Evolutionary conservation across 148 eudicot genomes (phyloP).

Genomic region (Chenopodium quinoa): DNA sequence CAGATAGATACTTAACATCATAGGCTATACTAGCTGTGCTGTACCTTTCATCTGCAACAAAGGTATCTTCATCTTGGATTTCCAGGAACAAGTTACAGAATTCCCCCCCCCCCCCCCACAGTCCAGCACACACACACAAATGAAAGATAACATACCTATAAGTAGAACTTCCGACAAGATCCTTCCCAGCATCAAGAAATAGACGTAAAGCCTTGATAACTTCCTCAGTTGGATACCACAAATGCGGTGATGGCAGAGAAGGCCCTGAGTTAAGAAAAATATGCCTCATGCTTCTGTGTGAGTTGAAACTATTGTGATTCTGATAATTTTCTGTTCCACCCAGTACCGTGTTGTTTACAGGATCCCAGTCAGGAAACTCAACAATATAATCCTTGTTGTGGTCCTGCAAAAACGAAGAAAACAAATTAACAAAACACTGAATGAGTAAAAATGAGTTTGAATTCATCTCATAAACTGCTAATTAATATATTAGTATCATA

Average conservation of each 20-base stretch:
- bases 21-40: not conserved
- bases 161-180: conserved; percentile 65
- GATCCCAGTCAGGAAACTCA: conserved; percentile 95
- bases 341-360: conserved; percentile 30
- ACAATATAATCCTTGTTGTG: conserved; percentile 92
- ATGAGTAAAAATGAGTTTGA: not conserved
- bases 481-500: not conserved
- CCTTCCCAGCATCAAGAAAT: conserved; percentile 67
- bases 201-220: conserved; percentile 64
- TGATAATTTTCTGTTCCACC: conserved; percentile 23
- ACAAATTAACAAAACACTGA: not conserved
- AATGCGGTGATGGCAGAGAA: conserved; percentile 69
- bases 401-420: conserved; percentile 47
- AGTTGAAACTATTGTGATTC: conserved; percentile 23
- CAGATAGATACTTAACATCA: not conserved
- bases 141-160: conserved; percentile 51
- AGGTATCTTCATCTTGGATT: not conserved
- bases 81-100: not conserved
- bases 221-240: conserved; percentile 78
- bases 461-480: conserved; percentile 1
- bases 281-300: conserved; percentile 43
- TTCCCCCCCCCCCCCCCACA: no score
- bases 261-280: conserved; percentile 44
- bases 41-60: not conserved
- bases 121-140: not conserved